Evolutionary conservation across 768 basidiomycete genomes (phyloP), one percentile per base, ranked within the genome.

Genomic region (Lactifluus hygrophoroides): DNA sequence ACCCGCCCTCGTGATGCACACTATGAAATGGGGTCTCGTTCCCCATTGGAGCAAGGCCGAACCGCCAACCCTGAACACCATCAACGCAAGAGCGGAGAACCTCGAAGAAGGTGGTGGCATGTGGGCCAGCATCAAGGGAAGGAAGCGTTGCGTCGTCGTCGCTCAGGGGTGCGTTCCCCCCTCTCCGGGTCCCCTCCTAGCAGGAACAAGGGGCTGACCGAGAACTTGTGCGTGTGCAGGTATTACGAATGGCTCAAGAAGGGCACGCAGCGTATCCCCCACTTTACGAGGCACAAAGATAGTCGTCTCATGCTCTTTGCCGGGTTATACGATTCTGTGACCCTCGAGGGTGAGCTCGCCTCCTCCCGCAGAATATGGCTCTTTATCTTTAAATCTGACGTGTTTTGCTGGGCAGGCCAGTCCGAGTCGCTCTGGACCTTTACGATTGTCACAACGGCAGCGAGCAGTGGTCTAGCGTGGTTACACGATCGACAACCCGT

Each of bases 231-330:
- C 32, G 5, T 38, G 25, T 17, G 6, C 60, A 91, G 91, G 30
- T 96, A 96, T 70, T 97, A 91, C 68, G 95, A 99, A 71, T 97
- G 95, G 95, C 77, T 90, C 42, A 86, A 84, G 56, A 90, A 86
- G 69, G 88, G 85, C 51, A 88, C 85, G 66, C 76, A 81, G 42
- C 88, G 88, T 64, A 66, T 90, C 1, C 91, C 94, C 0, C 83
- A 95, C 68, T 94, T 92, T 65, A 84, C 81, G 37, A 88, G 85
- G 66, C 82, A 79, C 43, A 78, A 80, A 44, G 80, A 86, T 57
- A 74, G 74, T 21, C 74, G 72, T 51, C 65, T 94, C 3, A 82
- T 97, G 78, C 80, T 94, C 32, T 77, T 99, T 68, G 94, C 94
- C 1, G 94, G 93, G 1, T 72, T 97, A 1, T 96, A 89, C 66